Percentiles rank a stretch among this genome's conserved stretches.
Evolutionary conservation across 106 monocot genomes (phyloP).

Genomic region (Alisma plantagoaquatica): DNA sequence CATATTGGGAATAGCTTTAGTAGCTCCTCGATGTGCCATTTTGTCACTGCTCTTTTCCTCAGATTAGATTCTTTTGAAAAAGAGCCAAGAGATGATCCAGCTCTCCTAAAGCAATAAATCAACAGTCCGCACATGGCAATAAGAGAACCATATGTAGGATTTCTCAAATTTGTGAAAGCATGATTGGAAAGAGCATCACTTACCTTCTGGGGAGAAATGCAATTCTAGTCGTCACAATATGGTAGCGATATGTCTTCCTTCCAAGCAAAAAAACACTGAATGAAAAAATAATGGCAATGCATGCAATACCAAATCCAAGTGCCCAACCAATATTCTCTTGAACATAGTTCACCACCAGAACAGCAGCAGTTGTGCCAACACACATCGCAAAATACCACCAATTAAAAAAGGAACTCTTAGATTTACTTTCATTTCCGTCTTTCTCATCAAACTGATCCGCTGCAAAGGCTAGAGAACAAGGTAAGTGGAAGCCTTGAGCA

Average conservation of each 20-base stretch:
- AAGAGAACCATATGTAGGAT: too few relatives aligned
- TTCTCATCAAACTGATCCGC: slow-evolving; percentile 38
- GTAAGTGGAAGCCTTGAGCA: slow-evolving; percentile 30
- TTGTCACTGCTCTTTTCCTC: too few relatives aligned
- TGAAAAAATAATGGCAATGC: slow-evolving; percentile 18
- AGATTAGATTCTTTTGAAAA: too few relatives aligned
- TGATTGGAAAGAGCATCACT: too few relatives aligned
- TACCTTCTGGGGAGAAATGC: too few relatives aligned
- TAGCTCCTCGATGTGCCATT: too few relatives aligned
- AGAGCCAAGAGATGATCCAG: too few relatives aligned
- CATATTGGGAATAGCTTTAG: slow-evolving; percentile 12
- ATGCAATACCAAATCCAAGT: slow-evolving; percentile 28
- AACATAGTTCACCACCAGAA: slow-evolving; percentile 17
- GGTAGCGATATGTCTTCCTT: slow-evolving; percentile 24
- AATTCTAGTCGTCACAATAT: too few relatives aligned
- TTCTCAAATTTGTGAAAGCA: too few relatives aligned
- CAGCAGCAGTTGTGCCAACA: slow-evolving; percentile 14
- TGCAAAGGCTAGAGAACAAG: slow-evolving; percentile 32
- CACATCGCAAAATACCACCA: slow-evolving; percentile 37
- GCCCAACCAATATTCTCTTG: slow-evolving; percentile 35
- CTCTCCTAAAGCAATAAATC: too few relatives aligned
- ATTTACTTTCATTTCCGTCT: slow-evolving; percentile 12
- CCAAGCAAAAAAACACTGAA: slow-evolving; percentile 21
- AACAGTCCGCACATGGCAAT: too few relatives aligned
- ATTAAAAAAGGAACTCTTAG: slow-evolving; percentile 32